These are phyloP conservation scores for Dittrichia graveolens DNA, from an alignment of 129 eudicot species.

Conservation along the genomic window DNA sequence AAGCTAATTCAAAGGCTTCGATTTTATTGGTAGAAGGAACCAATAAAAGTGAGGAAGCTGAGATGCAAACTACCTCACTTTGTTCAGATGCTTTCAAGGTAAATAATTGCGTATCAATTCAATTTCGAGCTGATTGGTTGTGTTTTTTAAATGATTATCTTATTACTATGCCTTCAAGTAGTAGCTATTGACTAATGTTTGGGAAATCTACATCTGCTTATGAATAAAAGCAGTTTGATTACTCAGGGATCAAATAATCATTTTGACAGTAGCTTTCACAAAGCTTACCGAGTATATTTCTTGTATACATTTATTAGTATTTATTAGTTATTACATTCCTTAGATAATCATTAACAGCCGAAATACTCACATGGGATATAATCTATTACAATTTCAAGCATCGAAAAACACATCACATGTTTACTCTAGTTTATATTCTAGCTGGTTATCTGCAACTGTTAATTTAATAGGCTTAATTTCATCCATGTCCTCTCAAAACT, in stretches of 20 bases:
- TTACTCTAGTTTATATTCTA: background rate
- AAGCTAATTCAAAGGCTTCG: constrained; percentile 28
- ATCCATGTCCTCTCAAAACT: too few species aligned
- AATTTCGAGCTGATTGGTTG: background rate
- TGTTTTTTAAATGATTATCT: constrained; percentile 6
- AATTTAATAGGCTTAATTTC: background rate
- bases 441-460: background rate
- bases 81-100: constrained; percentile 33
- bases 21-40: constrained; percentile 30
- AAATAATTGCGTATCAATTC: background rate
- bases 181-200: background rate
- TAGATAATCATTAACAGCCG: background rate
- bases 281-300: background rate
- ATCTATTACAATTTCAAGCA: background rate
- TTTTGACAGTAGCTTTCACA: constrained; percentile 4
- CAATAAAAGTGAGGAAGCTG: constrained; percentile 26
- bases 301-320: background rate
- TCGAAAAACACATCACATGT: background rate
- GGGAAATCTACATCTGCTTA: constrained; percentile 5
- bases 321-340: background rate
- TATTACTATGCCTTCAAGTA: background rate
- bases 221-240: background rate
- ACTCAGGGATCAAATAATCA: background rate
- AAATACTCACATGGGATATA: background rate
- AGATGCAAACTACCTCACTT: constrained; percentile 7